Evolutionary conservation across 495 filamentous ascomycete genomes (phyloP), one percentile per base, ranked within the genome.

Genomic region (Wilcoxina mikolae): DNA sequence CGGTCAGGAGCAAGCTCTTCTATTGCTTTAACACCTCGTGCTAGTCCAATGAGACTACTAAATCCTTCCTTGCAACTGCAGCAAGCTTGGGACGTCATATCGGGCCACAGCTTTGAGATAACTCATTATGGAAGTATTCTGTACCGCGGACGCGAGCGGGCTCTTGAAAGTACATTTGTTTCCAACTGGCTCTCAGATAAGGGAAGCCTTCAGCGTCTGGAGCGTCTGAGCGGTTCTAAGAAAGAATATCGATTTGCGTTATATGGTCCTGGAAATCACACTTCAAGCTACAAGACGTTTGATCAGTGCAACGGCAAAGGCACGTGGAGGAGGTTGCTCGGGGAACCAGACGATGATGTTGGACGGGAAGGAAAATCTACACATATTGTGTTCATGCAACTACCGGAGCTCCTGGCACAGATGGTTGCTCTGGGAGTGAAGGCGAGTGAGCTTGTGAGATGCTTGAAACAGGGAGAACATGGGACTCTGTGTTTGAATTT

Each of bases 391-490:
- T 24, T 15, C 25, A 52, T 52, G 49, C 15, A 52, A 15, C 10
- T 52, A n/a, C 49, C 49, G 7, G 29, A 52, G 28, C 12, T 52
- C 11, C 11, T 52, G 49, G 31, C 29, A n/a, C 29, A 38, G 11
- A 52, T 52, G 49, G 31, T 52, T 17, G 49, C 49, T 1, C 17
- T 38, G 10, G 49, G 49, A n/a, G 17, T 38, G 4, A 20, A n/a
- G 9, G 11, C 29, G 2, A 15, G 18, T 28, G 49, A 39, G 9
- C 11, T 52, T 5, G 49, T 39, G 18, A 26, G 18, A 31, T 38
- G 29, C 22, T 22, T 52, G 3, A 38, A 41, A 31, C 49, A 38
- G 33, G 49, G 49, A n/a, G 49, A 52, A n/a, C 24, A 38, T 52
- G 49, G 49, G 17, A 52, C 49, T 17, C 28, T 52, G 27, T 7